phyloP scores from a whole-genome alignment of 176 grass and related monocot species.

The Ampelocalamus luodianensis region DNA sequence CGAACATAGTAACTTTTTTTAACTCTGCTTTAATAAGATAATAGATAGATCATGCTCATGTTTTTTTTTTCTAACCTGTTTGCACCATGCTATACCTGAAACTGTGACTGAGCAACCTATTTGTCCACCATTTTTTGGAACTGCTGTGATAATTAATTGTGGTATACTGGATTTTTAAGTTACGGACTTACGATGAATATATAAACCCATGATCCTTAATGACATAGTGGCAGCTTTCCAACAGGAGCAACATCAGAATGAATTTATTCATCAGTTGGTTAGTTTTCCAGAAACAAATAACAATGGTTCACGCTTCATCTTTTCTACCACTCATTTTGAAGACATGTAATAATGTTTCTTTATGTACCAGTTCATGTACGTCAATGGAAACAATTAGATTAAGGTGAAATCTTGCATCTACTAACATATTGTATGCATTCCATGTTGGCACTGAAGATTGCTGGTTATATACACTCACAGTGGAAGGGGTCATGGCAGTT shows the following conservation, averaged over 20 bases:
- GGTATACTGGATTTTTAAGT: background rate
- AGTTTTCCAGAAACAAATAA: background rate
- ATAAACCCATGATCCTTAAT: conserved; percentile 8
- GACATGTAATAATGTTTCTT: background rate
- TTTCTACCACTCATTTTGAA: background rate
- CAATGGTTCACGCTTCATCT: background rate
- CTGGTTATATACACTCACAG: background rate
- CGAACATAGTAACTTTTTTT: no score
- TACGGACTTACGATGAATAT: background rate
- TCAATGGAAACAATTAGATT: background rate
- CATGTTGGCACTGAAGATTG: background rate
- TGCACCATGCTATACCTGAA: background rate
- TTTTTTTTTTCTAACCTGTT: background rate
- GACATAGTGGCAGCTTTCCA: background rate
- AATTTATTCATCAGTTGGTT: conserved; percentile 8
- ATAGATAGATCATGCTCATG: background rate
- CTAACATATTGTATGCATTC: no score
- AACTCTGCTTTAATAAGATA: no score
- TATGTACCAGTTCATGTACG: background rate
- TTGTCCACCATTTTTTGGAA: no score
- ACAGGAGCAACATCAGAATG: conserved; percentile 3
- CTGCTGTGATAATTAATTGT: background rate
- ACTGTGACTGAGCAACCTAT: no score
- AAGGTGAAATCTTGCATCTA: conserved; percentile 9
- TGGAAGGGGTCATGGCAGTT: background rate